A percentile compares a stretch with the other conserved stretches of the same genome.
These are phyloP conservation scores for Porpolomopsis calyptriformis DNA, from an alignment of 768 basidiomycete genomes.

Conservation along the genomic window DNA sequence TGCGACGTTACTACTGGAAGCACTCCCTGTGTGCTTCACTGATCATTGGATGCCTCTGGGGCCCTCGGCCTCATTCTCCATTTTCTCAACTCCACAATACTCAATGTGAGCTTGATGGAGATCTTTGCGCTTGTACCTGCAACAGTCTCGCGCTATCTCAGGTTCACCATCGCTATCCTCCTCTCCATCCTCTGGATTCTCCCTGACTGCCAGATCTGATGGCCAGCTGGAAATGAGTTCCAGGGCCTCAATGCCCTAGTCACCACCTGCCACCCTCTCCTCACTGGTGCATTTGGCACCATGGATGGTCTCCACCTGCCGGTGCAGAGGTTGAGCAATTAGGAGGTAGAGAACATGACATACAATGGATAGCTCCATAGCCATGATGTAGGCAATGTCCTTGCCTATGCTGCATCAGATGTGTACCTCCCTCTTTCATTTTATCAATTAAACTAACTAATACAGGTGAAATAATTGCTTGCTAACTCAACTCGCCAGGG, in stretches of 20 bases:
- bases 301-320: constrained; percentile 32
- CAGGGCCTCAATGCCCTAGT: constrained; percentile 18
- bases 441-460: too few relatives aligned
- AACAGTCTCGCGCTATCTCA: constrained; percentile 26
- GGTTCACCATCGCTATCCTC: constrained; percentile 23
- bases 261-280: constrained; percentile 20
- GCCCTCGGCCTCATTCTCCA: constrained; percentile 33
- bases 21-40: constrained; percentile 17
- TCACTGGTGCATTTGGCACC: constrained; percentile 29
- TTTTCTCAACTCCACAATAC: constrained; percentile 33
- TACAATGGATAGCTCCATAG: constrained; percentile 35
- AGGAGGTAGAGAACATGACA: constrained; percentile 32
- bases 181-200: constrained; percentile 19
- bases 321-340: constrained; percentile 24
- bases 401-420: constrained; percentile 22
- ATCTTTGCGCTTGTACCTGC: constrained; percentile 36
- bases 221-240: constrained; percentile 22
- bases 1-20: constrained; percentile 15
- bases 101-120: constrained; percentile 28
- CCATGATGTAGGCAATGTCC: constrained; percentile 27
- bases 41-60: constrained; percentile 31
- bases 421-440: too few relatives aligned
- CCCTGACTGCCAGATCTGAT: constrained; percentile 20
- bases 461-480: constrained; percentile 28
- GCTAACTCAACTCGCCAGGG: constrained; percentile 26